Conservation (phyloP, 2,329 filamentous ascomycete species). For the Pseudogymnoascus destructans region DNA sequence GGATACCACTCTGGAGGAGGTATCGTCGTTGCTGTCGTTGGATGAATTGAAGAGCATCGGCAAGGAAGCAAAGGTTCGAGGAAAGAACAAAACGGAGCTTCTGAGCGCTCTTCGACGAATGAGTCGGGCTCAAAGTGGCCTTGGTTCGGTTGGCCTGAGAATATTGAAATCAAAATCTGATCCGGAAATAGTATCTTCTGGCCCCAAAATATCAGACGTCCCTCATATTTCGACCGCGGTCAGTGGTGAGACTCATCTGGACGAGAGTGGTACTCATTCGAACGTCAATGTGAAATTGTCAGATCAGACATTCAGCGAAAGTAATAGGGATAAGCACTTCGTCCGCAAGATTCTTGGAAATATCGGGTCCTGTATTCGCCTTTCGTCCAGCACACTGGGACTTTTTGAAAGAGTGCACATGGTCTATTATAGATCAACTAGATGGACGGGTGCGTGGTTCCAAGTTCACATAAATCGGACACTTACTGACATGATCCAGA, state of each 20-base stretch:
- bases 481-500: conserved; percentile 34
- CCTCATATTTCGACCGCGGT: neutral
- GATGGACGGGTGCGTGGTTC: conserved; percentile 54
- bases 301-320: conserved; percentile 23
- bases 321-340: conserved; percentile 62
- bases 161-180: conserved; percentile 31
- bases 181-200: neutral
- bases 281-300: neutral
- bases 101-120: conserved; percentile 58
- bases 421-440: conserved; percentile 88
- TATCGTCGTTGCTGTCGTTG: conserved; percentile 65
- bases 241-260: neutral
- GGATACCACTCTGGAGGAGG: conserved; percentile 69
- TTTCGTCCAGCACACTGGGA: conserved; percentile 58
- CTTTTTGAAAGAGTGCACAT: conserved; percentile 91
- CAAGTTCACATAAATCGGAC: neutral
- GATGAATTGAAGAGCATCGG: conserved; percentile 78
- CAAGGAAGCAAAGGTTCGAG: conserved; percentile 74
- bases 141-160: conserved; percentile 56
- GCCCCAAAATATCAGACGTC: neutral
- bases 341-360: conserved; percentile 62
- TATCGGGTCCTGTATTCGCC: conserved; percentile 71
- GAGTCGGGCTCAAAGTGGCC: conserved; percentile 60
- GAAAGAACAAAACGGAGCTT: conserved; percentile 77
- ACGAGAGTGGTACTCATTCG: neutral